phyloP scores from a whole-genome alignment of 1,139 yeast genomes.

The Suhomyces taliae region DNA sequence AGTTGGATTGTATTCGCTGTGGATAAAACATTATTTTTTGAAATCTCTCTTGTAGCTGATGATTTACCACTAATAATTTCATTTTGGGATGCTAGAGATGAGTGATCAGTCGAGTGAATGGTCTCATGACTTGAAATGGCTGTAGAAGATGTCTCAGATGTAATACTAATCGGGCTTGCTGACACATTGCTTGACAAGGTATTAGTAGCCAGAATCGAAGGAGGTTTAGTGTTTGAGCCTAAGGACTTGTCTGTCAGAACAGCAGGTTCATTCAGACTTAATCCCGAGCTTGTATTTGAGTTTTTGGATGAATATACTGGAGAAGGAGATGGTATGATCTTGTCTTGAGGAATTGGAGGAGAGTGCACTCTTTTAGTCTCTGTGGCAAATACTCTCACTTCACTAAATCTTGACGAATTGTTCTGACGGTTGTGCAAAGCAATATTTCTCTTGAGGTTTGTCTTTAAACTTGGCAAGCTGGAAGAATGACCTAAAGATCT shows the following conservation, averaged over 20 bases:
- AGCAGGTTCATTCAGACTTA: not conserved
- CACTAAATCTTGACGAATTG: slow-evolving; percentile 12
- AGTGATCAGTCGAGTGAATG: slow-evolving; percentile 35
- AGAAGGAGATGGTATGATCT: not conserved
- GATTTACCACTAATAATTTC: slow-evolving; percentile 15
- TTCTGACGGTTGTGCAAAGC: slow-evolving; percentile 9
- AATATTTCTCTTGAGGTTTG: slow-evolving; percentile 17
- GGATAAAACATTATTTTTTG: slow-evolving; percentile 3
- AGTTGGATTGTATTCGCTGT: not conserved
- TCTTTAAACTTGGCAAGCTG: slow-evolving; percentile 39
- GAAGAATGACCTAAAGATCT: slow-evolving; percentile 40
- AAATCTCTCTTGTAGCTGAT: slow-evolving; percentile 5
- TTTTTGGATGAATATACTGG: not conserved
- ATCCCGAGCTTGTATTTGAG: not conserved
- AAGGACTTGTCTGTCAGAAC: not conserved
- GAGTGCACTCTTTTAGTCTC: slow-evolving; percentile 12
- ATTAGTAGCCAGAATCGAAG: not conserved
- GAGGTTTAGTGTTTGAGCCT: not conserved
- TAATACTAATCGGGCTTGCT: slow-evolving; percentile 30
- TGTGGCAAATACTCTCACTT: slow-evolving; percentile 4
- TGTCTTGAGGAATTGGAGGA: slow-evolving; percentile 6
- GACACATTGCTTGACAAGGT: slow-evolving; percentile 14
- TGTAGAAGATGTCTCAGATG: slow-evolving; percentile 31
- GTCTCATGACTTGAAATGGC: slow-evolving; percentile 32
- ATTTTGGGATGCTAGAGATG: slow-evolving; percentile 27